Base-by-base conservation (phyloP, 306 rosid species). In the Vachellia collinsii region DNA sequence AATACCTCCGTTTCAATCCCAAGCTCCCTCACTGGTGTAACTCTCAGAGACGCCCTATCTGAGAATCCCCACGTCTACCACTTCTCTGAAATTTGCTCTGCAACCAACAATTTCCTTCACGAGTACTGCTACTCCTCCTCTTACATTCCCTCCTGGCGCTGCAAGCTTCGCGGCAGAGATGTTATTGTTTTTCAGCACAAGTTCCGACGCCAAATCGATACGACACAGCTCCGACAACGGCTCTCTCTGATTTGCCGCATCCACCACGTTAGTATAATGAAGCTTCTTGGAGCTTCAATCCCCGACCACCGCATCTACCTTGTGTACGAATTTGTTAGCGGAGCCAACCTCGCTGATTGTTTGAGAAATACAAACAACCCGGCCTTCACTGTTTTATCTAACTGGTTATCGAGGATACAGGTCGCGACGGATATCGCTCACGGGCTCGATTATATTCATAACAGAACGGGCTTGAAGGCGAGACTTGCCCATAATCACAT, bases 331-430 rank as follows among this genome's bases (percentile, higher is more conserved):
- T 92, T 88, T 73, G 86, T 92, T 11, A 20, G n/a, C 34, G 94
- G 93, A 0, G 92, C 94, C 0, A 91, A 81, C 41, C 94, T 94
- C 75, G 75, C 94, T 14, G 86, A 86, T 41, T 92, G 94, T 56
- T 71, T 94, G 53, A 81, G 97, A 11, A 94, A 88, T 77, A 44
- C 84, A 0, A 85, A 13, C 46, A 92, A 88, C 67, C 79, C 76
- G 0, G 59, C 77, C 22, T 94, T 87, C 84, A 90, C 97, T 0
- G 92, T 94, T 14, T 88, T 94, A 3, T 81, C 89, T 16, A 89
- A 87, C 1, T 94, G 97, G 97, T 44, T 80, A 5, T 94, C 97
- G n/a, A 82, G 98, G 80, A 92, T 92, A 90, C 98, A 92, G 74
- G 85, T 91, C 19, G 98, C 98, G 4, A 76, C 97, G 0, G 97